Conservation (phyloP, 2,329 filamentous ascomycete genomes). For the Calonectria fujianensis region DNA sequence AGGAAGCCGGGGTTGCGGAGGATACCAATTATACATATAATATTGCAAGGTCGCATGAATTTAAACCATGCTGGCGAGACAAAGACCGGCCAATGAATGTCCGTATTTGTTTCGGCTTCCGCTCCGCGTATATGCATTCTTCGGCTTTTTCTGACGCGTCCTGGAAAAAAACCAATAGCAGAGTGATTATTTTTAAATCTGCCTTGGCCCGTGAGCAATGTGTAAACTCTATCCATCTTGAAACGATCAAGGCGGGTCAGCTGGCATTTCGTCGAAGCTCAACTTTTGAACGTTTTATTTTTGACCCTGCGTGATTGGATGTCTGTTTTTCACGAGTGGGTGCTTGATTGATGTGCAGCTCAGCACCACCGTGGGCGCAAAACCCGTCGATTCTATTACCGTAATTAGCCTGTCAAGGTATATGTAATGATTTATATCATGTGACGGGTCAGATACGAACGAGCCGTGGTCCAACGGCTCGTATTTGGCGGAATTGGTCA, state of each 20-base stretch:
- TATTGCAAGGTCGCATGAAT: neutral
- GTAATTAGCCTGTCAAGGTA: neutral
- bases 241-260: slow-evolving; percentile 1
- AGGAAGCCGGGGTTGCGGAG: neutral
- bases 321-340: neutral
- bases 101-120: neutral
- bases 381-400: neutral
- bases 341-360: neutral
- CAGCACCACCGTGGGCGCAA: neutral
- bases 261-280: neutral
- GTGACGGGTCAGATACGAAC: slow-evolving; percentile 1
- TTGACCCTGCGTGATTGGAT: neutral
- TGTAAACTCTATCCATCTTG: slow-evolving; percentile 16
- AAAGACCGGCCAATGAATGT: neutral
- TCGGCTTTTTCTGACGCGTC: neutral
- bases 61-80: neutral
- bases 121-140: neutral
- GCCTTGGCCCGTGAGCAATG: slow-evolving; percentile 16
- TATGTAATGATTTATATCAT: neutral
- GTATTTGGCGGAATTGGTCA: neutral
- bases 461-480: neutral
- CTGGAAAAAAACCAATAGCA: neutral
- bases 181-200: slow-evolving; percentile 12
- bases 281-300: neutral
- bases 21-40: neutral